Percentiles rank a stretch among this genome's conserved stretches.
Conservation (phyloP, 345 rosid species). For the Erysimum cheiranthoides region DNA sequence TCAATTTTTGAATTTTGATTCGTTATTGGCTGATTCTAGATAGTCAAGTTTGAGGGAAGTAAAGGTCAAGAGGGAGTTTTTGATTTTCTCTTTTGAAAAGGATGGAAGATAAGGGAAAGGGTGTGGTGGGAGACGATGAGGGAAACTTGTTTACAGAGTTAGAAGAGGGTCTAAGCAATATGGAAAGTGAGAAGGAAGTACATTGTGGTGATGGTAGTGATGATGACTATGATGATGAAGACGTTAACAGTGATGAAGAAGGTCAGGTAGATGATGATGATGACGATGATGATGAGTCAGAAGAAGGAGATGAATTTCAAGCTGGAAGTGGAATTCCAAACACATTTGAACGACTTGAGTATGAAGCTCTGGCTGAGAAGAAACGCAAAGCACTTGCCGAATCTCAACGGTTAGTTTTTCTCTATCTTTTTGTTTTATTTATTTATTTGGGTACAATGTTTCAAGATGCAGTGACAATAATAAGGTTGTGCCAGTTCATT, state of each 20-base stretch:
- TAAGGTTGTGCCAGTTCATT: neutral
- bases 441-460: conserved; percentile 11
- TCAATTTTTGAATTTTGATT: conserved; percentile 12
- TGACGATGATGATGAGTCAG: conserved; percentile 35
- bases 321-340: conserved; percentile 30
- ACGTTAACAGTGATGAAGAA: conserved; percentile 40
- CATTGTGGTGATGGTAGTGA: conserved; percentile 33
- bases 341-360: conserved; percentile 60
- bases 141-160: conserved; percentile 31
- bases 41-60: conserved; percentile 23
- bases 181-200: conserved; percentile 31
- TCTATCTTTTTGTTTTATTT: conserved; percentile 2
- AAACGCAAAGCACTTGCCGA: conserved; percentile 70
- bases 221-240: conserved; percentile 37
- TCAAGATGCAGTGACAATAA: conserved; percentile 12
- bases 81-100: conserved; percentile 6
- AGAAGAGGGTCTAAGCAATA: conserved; percentile 41
- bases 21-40: neutral
- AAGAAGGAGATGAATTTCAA: conserved; percentile 31
- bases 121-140: conserved; percentile 25
- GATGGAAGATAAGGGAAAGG: conserved; percentile 47
- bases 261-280: conserved; percentile 38
- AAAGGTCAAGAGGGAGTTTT: conserved; percentile 14
- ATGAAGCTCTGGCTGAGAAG: conserved; percentile 78
- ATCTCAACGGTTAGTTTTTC: conserved; percentile 39